Percentiles rank a stretch among this genome's conserved stretches.
Conservation (phyloP, 2,329 filamentous ascomycete genomes). For the Venturia effusa region DNA sequence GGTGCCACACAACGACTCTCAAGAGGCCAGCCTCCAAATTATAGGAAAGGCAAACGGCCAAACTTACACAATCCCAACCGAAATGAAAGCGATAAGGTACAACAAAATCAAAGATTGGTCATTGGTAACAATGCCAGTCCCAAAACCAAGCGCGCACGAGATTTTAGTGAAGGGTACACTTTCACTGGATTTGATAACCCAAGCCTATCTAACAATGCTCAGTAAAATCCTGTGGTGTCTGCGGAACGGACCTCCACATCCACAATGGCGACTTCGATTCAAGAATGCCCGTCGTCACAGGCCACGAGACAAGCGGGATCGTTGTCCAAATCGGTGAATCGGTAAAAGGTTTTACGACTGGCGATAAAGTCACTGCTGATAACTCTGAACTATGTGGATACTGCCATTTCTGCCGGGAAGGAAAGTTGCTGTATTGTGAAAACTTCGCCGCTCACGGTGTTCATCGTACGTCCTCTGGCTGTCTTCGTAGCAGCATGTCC, state of each 20-base stretch:
- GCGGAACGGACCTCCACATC: conserved; percentile 38
- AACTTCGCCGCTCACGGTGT: conserved; percentile 57
- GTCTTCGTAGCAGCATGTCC: background rate
- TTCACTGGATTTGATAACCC: background rate
- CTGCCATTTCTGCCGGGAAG: conserved; percentile 64
- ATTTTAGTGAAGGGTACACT: conserved; percentile 11
- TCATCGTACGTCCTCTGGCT: conserved; percentile 27
- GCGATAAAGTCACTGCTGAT: conserved; percentile 51
- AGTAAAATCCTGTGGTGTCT: conserved; percentile 14
- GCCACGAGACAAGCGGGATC: conserved; percentile 58
- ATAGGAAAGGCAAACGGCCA: background rate
- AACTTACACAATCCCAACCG: conserved; percentile 6
- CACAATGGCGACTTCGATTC: conserved; percentile 57
- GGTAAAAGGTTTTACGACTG: conserved; percentile 49
- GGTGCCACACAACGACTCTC: background rate
- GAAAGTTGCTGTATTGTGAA: conserved; percentile 57
- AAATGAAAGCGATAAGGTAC: conserved; percentile 14
- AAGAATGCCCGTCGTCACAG: conserved; percentile 23
- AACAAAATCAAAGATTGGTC: conserved; percentile 14
- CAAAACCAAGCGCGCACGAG: conserved; percentile 12
- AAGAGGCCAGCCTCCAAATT: background rate
- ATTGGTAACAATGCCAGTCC: conserved; percentile 12
- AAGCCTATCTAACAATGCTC: background rate
- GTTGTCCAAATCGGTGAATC: conserved; percentile 48
- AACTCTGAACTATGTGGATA: conserved; percentile 58